A percentile compares a stretch with the other conserved stretches of the same genome.
phyloP scores from a whole-genome alignment of 768 basidiomycete species.

The Leccinum broughii region DNA sequence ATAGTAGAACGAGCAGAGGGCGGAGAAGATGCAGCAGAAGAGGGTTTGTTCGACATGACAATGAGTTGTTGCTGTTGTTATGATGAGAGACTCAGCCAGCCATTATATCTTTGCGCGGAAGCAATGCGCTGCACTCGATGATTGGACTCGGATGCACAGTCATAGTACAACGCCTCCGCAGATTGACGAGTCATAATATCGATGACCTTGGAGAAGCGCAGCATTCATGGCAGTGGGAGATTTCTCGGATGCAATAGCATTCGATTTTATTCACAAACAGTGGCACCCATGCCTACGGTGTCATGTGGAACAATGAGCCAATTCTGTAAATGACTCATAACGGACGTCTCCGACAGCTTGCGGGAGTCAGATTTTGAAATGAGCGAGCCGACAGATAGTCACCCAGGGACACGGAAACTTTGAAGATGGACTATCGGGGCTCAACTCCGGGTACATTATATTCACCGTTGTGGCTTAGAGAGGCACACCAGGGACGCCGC shows the following conservation, averaged over 20 bases:
- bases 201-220: background rate
- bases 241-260: background rate
- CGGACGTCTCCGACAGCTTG: background rate
- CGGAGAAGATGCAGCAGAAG: background rate
- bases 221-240: background rate
- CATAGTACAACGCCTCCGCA: background rate
- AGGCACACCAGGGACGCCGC: background rate
- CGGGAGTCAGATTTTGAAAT: background rate
- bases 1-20: background rate
- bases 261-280: background rate
- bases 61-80: background rate
- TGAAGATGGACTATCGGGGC: background rate
- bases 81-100: background rate
- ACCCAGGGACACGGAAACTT: background rate
- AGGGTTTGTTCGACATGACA: background rate
- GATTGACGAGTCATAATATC: background rate
- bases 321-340: background rate
- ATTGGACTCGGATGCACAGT: background rate
- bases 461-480: background rate
- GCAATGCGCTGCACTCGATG: background rate
- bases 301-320: background rate
- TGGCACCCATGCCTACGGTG: background rate
- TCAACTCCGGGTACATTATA: background rate
- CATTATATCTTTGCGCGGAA: conserved; percentile 9
- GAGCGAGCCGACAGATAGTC: background rate